Evolutionary conservation across 805 yeast genomes (phyloP).

Genomic region (Candida pini): DNA sequence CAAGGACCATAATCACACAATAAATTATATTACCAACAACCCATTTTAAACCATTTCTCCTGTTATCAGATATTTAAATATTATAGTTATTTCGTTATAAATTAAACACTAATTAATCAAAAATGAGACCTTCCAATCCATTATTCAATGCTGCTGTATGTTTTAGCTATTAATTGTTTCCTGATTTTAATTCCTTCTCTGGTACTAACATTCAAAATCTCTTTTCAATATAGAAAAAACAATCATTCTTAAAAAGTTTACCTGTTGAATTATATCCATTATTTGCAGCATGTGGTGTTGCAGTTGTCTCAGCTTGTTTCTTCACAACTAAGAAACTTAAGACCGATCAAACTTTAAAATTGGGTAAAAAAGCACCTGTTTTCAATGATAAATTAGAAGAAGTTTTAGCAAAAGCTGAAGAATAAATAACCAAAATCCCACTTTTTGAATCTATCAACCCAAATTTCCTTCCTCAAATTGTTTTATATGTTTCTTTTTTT

Average conservation of each 20-base stretch:
- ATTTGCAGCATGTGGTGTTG: constrained; percentile 52
- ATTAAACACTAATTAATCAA: not conserved
- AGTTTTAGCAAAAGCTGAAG: constrained; percentile 25
- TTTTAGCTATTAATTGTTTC: constrained; percentile 5
- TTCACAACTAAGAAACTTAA: constrained; percentile 48
- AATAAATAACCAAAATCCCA: not conserved
- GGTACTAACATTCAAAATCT: not conserved
- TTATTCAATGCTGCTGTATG: constrained; percentile 43
- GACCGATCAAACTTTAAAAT: constrained; percentile 43
- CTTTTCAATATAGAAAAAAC: not conserved
- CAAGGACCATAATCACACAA: too few relatives aligned
- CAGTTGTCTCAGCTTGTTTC: constrained; percentile 41
- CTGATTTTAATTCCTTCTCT: not conserved
- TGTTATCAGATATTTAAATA: too few relatives aligned
- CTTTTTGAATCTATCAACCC: not conserved
- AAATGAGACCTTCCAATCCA: constrained; percentile 46
- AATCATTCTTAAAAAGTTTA: constrained; percentile 19
- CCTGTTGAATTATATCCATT: constrained; percentile 58
- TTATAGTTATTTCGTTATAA: too few relatives aligned
- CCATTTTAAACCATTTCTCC: too few relatives aligned
- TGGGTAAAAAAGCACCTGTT: constrained; percentile 43
- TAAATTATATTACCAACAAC: too few relatives aligned
- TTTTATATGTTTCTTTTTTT: not conserved
- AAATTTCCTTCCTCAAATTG: too few relatives aligned
- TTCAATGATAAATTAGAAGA: constrained; percentile 32